phyloP scores from a whole-genome alignment of 2,329 filamentous ascomycete species.

The Neoarthrinium moseri region DNA sequence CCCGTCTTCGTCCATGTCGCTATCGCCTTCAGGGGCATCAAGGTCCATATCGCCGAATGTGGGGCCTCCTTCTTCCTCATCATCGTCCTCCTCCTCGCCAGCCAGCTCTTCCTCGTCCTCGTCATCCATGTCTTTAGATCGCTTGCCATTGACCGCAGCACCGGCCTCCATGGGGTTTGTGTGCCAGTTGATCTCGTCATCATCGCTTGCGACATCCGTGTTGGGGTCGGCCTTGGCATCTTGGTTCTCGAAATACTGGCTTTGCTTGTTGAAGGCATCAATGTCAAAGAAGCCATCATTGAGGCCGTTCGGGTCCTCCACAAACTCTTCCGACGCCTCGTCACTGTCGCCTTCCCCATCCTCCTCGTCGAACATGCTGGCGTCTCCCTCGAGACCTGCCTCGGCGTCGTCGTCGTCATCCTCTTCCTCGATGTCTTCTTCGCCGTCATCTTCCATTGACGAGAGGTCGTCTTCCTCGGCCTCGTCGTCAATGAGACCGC shows the following conservation, averaged over 20 bases:
- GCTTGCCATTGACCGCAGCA: conserved; percentile 20
- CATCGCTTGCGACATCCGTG: conserved; percentile 73
- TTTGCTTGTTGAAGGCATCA: conserved; percentile 94
- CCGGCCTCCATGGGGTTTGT: conserved; percentile 64
- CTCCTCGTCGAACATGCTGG: conserved; percentile 3
- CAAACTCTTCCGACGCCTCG: conserved; percentile 52
- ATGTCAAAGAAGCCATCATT: conserved; percentile 99
- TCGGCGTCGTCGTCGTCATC: conserved; percentile 33
- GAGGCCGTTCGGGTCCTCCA: conserved; percentile 76
- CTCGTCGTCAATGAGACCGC: conserved; percentile 31
- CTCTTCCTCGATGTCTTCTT: conserved; percentile 30
- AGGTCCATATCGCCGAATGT: conserved; percentile 81
- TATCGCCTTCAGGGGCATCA: conserved; percentile 68
- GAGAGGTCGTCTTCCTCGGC: conserved; percentile 24
- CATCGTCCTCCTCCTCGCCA: conserved; percentile 53
- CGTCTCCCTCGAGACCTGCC: conserved; percentile 14
- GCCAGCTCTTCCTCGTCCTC: conserved; percentile 36
- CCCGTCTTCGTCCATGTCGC: conserved; percentile 60
- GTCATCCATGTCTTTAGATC: conserved; percentile 32
- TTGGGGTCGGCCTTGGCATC: conserved; percentile 76
- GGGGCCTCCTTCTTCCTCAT: conserved; percentile 73
- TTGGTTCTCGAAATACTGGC: conserved; percentile 83
- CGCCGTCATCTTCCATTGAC: conserved; percentile 20
- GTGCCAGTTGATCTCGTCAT: conserved; percentile 87
- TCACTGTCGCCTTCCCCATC: conserved; percentile 33